phyloP scores from a whole-genome alignment of 495 filamentous ascomycete genomes.

The Chaetomidium leptoderma region DNA sequence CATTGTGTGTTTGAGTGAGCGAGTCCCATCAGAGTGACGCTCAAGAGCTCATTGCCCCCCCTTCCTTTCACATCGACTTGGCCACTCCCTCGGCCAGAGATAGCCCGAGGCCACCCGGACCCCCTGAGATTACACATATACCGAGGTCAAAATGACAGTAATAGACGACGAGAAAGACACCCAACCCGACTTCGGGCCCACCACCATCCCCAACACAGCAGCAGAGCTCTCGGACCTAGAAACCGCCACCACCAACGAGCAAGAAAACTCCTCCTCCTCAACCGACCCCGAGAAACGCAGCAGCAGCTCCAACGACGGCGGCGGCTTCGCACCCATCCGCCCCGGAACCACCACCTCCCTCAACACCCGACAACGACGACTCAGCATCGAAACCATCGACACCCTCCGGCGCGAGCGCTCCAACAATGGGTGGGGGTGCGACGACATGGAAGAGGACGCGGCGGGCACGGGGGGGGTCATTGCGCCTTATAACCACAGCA shows the following conservation, averaged over 20 bases:
- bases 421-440: slow-evolving; percentile 60
- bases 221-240: neutral
- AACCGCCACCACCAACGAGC: neutral
- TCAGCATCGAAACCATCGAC: slow-evolving; percentile 10
- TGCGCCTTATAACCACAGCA: slow-evolving; percentile 18
- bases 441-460: slow-evolving; percentile 41
- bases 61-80: neutral
- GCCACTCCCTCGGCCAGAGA: neutral
- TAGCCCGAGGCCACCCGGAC: neutral
- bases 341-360: neutral
- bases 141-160: too few relatives aligned
- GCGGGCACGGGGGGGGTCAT: slow-evolving; percentile 15
- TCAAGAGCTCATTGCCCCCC: neutral
- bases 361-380: neutral
- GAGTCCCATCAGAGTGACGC: neutral
- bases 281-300: too few relatives aligned
- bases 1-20: neutral
- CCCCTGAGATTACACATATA: too few relatives aligned
- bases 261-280: neutral
- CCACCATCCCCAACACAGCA: neutral
- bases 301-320: neutral
- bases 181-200: neutral
- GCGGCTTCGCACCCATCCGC: slow-evolving; percentile 20
- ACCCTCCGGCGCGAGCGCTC: slow-evolving; percentile 44
- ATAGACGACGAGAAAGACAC: neutral